These are phyloP conservation scores for Plantago lanceolata DNA, from an alignment of 305 asterid genomes.

Conservation along the genomic window DNA sequence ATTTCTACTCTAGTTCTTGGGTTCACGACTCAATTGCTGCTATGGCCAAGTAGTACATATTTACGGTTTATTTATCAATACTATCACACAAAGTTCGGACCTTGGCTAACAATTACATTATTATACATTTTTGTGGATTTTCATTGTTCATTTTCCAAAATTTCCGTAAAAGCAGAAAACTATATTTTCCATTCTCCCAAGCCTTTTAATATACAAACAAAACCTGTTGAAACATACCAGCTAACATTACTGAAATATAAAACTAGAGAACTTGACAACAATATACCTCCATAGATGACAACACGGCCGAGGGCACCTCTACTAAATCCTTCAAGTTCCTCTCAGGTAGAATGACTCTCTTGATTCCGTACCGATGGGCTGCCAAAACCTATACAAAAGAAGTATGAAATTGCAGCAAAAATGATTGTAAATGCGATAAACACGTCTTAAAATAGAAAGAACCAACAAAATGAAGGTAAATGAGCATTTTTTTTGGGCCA, in stretches of 20 bases:
- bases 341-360: slow-evolving; percentile 92
- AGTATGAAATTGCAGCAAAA: slow-evolving; percentile 4
- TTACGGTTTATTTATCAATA: too few species aligned
- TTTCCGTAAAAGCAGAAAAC: too few species aligned
- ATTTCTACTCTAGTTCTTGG: not conserved
- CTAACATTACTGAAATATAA: slow-evolving; percentile 9
- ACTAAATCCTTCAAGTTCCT: slow-evolving; percentile 89
- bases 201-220: too few species aligned
- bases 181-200: too few species aligned
- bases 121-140: too few species aligned
- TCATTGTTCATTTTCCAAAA: too few species aligned
- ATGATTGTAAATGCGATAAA: not conserved
- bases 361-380: slow-evolving; percentile 89
- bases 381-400: slow-evolving; percentile 69
- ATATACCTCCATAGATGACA: slow-evolving; percentile 75
- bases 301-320: slow-evolving; percentile 87
- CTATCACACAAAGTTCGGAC: too few species aligned
- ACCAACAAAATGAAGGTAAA: not conserved
- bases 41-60: too few species aligned
- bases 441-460: slow-evolving; percentile 17
- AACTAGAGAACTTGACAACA: slow-evolving; percentile 8
- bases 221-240: too few species aligned
- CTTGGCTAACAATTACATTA: too few species aligned
- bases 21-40: not conserved
- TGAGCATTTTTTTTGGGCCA: not conserved